phyloP scores from a whole-genome alignment of 1,284 basidiomycete genomes.

The Ceratobasidium sp. region DNA sequence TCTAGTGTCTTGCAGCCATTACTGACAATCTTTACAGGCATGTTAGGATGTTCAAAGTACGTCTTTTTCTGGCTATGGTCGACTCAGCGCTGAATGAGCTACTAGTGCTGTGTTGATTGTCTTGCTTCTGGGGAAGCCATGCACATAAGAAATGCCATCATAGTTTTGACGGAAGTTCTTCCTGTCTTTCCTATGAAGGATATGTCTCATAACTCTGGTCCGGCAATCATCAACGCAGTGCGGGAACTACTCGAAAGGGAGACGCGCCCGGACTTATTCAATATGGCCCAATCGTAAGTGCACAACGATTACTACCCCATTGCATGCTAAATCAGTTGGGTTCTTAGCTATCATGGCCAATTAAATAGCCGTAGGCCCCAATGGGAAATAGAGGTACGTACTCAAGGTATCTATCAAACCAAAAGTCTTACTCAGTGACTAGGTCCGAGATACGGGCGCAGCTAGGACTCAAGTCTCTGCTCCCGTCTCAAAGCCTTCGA shows the following conservation, averaged over 20 bases:
- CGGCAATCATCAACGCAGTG: conserved; percentile 68
- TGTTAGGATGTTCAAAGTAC: conserved; percentile 45
- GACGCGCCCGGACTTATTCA: conserved; percentile 66
- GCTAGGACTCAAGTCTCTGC: conserved; percentile 40
- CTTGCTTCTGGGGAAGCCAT: conserved; percentile 76
- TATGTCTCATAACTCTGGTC: conserved; percentile 61
- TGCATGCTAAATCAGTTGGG: neutral
- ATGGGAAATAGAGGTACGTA: conserved; percentile 36
- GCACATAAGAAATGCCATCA: conserved; percentile 92
- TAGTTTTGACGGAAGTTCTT: conserved; percentile 87
- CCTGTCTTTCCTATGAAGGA: conserved; percentile 82
- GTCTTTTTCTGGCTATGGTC: conserved; percentile 19
- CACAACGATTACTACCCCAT: neutral
- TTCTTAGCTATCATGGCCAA: conserved; percentile 29
- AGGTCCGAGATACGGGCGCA: conserved; percentile 36
- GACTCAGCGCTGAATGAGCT: conserved; percentile 42
- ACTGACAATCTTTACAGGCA: conserved; percentile 27
- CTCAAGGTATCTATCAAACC: neutral
- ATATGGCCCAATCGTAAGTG: conserved; percentile 70
- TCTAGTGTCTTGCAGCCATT: neutral
- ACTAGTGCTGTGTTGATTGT: conserved; percentile 46
- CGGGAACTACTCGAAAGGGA: conserved; percentile 75
- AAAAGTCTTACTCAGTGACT: neutral
- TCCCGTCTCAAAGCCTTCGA: conserved; percentile 39
- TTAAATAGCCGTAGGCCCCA: conserved; percentile 25